A percentile compares a stretch with the other conserved stretches of the same genome.
These are phyloP conservation scores for Aspergillus steynii DNA, from an alignment of 495 filamentous ascomycete genomes.

Conservation along the genomic window DNA sequence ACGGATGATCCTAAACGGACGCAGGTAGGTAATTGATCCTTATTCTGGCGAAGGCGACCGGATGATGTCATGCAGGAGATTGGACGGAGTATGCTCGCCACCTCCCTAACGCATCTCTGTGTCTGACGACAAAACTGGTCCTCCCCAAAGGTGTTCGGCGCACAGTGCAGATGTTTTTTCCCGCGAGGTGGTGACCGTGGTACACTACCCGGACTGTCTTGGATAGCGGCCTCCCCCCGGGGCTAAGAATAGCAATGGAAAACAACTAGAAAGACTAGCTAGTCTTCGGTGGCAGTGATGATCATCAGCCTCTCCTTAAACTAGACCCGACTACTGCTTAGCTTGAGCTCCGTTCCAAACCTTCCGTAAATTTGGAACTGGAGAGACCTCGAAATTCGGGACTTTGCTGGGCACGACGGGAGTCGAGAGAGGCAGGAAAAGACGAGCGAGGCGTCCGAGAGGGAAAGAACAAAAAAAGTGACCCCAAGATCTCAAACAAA, in stretches of 20 bases:
- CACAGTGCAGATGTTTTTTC: too few relatives aligned
- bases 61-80: not conserved
- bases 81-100: too few relatives aligned
- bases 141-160: too few relatives aligned
- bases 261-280: conserved; percentile 12
- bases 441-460: too few relatives aligned
- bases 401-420: not conserved
- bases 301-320: conserved; percentile 2
- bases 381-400: conserved; percentile 5
- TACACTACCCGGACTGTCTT: not conserved
- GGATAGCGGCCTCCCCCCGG: not conserved
- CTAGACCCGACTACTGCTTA: not conserved
- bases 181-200: too few relatives aligned
- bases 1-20: not conserved
- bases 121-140: too few relatives aligned
- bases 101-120: too few relatives aligned
- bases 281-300: conserved; percentile 10
- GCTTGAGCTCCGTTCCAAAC: not conserved
- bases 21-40: conserved; percentile 3
- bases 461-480: not conserved
- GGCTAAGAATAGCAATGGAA: conserved; percentile 21
- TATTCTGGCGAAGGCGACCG: not conserved
- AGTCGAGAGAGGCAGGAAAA: not conserved
- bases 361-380: not conserved
- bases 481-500: not conserved